Percentiles rank a stretch among this genome's conserved stretches.
These are phyloP conservation scores for Monosporascus sp. DNA, from an alignment of 2,329 filamentous ascomycete species.

Conservation along the genomic window DNA sequence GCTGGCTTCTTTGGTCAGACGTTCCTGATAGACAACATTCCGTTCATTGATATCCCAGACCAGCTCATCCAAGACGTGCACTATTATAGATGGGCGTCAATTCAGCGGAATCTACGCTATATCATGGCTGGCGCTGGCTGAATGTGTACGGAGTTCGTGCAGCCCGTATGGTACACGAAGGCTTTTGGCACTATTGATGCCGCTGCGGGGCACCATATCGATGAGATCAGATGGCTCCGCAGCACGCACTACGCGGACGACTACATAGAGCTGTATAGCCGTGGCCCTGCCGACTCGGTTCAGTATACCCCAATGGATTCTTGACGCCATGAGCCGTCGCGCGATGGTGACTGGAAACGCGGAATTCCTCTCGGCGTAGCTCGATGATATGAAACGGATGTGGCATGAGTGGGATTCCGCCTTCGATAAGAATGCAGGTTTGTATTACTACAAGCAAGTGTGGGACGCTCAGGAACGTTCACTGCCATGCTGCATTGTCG, in stretches of 20 bases:
- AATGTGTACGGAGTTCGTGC: conserved; percentile 38
- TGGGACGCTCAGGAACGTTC: conserved; percentile 39
- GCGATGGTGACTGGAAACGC: conserved; percentile 34
- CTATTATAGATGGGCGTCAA: conserved; percentile 38
- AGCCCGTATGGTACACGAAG: conserved; percentile 32
- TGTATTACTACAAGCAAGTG: conserved; percentile 38
- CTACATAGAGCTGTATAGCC: conserved; percentile 32
- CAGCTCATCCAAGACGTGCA: conserved; percentile 37
- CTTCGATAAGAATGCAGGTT: conserved; percentile 28
- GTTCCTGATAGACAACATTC: conserved; percentile 33
- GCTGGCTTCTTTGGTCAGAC: conserved; percentile 18
- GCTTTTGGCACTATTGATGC: conserved; percentile 27
- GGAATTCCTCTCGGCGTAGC: conserved; percentile 30
- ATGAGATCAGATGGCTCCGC: conserved; percentile 35
- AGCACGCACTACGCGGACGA: conserved; percentile 33
- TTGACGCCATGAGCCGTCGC: conserved; percentile 28
- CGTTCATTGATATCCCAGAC: conserved; percentile 38
- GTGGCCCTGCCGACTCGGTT: conserved; percentile 30
- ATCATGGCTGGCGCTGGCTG: conserved; percentile 34
- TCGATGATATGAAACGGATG: conserved; percentile 34
- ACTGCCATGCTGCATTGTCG: conserved; percentile 33
- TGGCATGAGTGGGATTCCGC: conserved; percentile 35
- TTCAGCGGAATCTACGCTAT: conserved; percentile 37
- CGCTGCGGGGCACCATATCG: conserved; percentile 33
- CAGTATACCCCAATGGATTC: conserved; percentile 34